Base-by-base conservation (phyloP, 228 moss, liverwort and hornwort genomes). In the Sphagnum fallax region DNA sequence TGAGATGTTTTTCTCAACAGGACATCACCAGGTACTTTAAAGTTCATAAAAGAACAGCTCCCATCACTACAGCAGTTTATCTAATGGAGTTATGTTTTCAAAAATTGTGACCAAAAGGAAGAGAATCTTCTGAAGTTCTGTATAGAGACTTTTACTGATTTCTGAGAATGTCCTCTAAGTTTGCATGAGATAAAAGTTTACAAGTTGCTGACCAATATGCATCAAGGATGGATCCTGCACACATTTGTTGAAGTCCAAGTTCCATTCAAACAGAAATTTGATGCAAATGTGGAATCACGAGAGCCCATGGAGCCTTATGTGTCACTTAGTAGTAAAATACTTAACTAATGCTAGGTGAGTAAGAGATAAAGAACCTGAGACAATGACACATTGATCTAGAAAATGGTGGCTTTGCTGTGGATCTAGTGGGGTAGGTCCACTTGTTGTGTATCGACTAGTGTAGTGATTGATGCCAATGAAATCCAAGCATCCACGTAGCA, bases 381-480 rank as follows among this genome's bases (percentile, higher is more conserved):
- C 32, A 6, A 61, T 62, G 50, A 84, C 62, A 55, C 80, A 75
- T 65, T 83, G 96, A 74, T 96, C 96, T 58, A 63, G 52, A 66
- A 65, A 82, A 65, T 81, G 87, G 71, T 72, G 63, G 52, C 81
- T 67, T 5, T 63, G 10, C 6, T 48, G 14, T 47, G 76, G 71
- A 78, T 76, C 75, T 10, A 49, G 7, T 57, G 73, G 77, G 57
- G 79, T 59, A 52, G 58, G 51, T 4, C 71, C 73, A 51, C 76
- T 82, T 6, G 88, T 70, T 61, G 84, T 70, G 77, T 84, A 97
- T 52, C 83, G 81, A 52, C 82, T 69, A 51, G 91, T 64, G 65
- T 93, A 98, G 18, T 93, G 85, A 74, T 93, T 98, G 73, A 90
- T 63, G 62, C 91, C 93, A 61, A 93, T 72, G 64, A 93, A 92